Evolutionary conservation across 139 green algal genomes (phyloP), one percentile per base, ranked within the genome.

Genomic region (Nannochloris sp.): DNA sequence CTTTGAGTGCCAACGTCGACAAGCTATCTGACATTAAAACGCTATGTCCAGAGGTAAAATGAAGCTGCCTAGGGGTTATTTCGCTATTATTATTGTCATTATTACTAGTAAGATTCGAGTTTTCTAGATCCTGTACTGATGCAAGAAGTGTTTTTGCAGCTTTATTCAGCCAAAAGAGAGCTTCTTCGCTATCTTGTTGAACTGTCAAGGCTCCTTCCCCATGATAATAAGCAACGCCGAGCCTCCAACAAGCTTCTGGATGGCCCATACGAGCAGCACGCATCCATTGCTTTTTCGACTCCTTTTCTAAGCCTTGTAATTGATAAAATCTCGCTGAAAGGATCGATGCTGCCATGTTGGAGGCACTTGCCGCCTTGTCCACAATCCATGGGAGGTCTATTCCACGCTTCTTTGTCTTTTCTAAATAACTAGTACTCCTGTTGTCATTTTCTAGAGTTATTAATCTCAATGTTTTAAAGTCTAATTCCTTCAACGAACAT

Each of bases 151-250:
- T 65, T 35, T 55, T 54, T 23, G n/a, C 30, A 23, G 15, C 14
- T 54, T 33, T 54, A 9, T 35, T 57, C 4, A 65, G 29, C 33
- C 39, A 55, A 29, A 65, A 24, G 25, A 27, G 51, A 38, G 59
- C 59, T 53, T 65, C 59, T 14, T 53, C 34, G 30, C 32, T n/a
- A n/a, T n/a, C n/a, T n/a, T n/a, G n/a, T n/a, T n/a, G 42, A n/a
- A 54, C 59, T 23, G 14, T 54, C 9, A 32, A 30, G 13, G 27
- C 34, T 24, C 34, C 39, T 55, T 9, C 9, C 27, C 32, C 59
- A 38, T 14, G 14, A 55, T 65, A 65, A 25, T 57, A 65, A 7
- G 15, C 34, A 36, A 25, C 24, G 25, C 33, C 59, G 23, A 65
- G 25, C 13, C 24, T 35, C 19, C 14, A 34, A 30, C 25, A 12